Conservation (phyloP, 2,329 filamentous ascomycete genomes). For the Cladophialophora bantiana region DNA sequence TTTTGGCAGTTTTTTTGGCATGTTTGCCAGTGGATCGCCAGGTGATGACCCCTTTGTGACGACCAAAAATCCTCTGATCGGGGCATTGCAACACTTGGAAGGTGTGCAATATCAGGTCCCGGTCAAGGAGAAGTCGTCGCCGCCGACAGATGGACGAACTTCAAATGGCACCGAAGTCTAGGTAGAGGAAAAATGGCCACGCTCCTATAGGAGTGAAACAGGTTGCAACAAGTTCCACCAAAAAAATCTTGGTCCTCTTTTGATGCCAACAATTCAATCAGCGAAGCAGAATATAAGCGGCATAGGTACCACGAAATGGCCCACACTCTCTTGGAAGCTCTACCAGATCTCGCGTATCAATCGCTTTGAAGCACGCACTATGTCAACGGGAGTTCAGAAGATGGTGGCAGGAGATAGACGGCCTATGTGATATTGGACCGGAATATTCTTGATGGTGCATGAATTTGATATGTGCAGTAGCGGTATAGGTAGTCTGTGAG, state of each 20-base stretch:
- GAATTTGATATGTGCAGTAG: conserved; percentile 14
- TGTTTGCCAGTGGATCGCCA: conserved; percentile 24
- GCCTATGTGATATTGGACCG: conserved; percentile 21
- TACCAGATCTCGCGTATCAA: conserved; percentile 33
- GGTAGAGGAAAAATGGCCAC: not conserved
- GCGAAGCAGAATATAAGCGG: conserved; percentile 29
- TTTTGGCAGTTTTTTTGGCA: conserved; percentile 31
- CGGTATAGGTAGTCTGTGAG: not conserved
- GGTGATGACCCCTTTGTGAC: conserved; percentile 35
- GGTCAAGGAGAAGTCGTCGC: conserved; percentile 9
- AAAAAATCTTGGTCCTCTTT: conserved; percentile 11
- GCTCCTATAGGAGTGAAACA: not conserved
- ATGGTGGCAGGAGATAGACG: conserved; percentile 26
- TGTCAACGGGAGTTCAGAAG: conserved; percentile 24
- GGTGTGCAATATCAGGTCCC: conserved; percentile 10
- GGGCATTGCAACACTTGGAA: conserved; percentile 33
- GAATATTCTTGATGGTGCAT: conserved; percentile 25
- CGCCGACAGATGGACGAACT: conserved; percentile 4
- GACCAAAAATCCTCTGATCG: conserved; percentile 34
- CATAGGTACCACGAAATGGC: conserved; percentile 31
- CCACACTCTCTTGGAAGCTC: conserved; percentile 36
- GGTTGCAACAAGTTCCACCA: not conserved
- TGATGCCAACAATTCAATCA: conserved; percentile 8
- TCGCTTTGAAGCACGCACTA: conserved; percentile 25
- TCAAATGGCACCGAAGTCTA: conserved; percentile 11